Base-by-base conservation (phyloP, 1,284 basidiomycete species). In the Cryptococcus jaspeensis region DNA sequence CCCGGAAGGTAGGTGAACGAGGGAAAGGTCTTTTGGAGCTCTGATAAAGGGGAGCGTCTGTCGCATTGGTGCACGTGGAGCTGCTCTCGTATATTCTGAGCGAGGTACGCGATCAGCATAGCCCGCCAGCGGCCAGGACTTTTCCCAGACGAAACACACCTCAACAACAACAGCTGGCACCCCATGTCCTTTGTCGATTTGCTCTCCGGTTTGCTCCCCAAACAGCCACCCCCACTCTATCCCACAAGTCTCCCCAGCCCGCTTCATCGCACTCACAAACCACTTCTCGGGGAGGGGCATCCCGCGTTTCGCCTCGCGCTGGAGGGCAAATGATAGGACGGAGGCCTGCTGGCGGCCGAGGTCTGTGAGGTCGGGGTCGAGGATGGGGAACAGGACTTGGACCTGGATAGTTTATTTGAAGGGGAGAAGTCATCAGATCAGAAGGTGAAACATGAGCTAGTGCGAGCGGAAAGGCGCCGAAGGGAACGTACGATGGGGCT, bases 41-140 rank as follows among this genome's bases (percentile, higher is more conserved):
- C 52, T 7, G 45, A 39, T 18, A 59, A 22, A 1, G 60, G 36
- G 6, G 60, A 50, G 2, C 70, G 62, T 36, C 54, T 41, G 52
- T 72, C 68, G 58, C 69, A 70, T 49, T 55, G 54, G 50, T 69
- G 64, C 12, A 68, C 69, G 50, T 70, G 69, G 8, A 72, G 61
- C 49, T 69, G 69, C 54, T 70, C 70, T 49, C 70, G 64, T 5
- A 72, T 48, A 45, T 72, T 63, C 68, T 72, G 53, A 0, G 39
- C 25, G 38, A 43, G 15, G 15, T 2, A 11, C 9, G 50, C n/a
- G n/a, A n/a, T n/a, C n/a, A n/a, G n/a, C n/a, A n/a, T n/a, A n/a
- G n/a, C n/a, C n/a, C n/a, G n/a, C n/a, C n/a, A n/a, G n/a, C n/a
- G n/a, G n/a, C n/a, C n/a, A 22, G 41, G n/a, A n/a, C n/a, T 32